Evolutionary conservation across 2,329 filamentous ascomycete species (phyloP), one percentile per base, ranked within the genome.

Genomic region (Verticillium alfalfae): DNA sequence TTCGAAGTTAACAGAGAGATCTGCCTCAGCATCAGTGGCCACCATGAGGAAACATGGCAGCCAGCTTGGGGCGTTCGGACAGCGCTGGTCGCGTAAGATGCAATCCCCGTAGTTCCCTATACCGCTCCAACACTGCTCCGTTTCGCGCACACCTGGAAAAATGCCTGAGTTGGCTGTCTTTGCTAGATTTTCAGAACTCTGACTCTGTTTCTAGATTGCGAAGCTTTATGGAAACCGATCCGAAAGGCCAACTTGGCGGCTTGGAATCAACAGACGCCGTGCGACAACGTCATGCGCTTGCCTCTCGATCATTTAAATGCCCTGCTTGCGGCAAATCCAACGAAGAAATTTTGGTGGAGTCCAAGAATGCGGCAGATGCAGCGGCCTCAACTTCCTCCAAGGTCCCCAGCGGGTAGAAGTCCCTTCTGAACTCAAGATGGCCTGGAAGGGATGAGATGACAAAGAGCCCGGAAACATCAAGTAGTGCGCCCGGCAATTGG

Each of bases 41-140:
- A 97, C 76, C 95, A 99, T 77, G 95, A 98, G 75, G 95, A 98
- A 79, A 96, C 92, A 16, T 99, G 95, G 95, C 94, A 97, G 82
- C 95, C 95, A 0, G 95, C 95, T 0, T 99, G 95, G 95, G 95
- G 95, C 0, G 89, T 99, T 10, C 84, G 95, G 63, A 98, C 95
- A 4, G 94, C 95, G 16, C 78, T 99, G 7, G 84, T 88, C 52
- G 86, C 86, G 77, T 79, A 72, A 45, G 73, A 68, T 13, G n/a
- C 26, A 31, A 31, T 56, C 26, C n/a, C 26, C 13, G 13, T n/a
- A 31, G 26, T 31, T 31, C 26, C 26, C 26, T 31, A 31, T 31
- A 31, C 26, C 26, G 26, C 26, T 31, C 26, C 26, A 31, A 31
- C 26, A 31, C 5, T 31, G 26, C 39, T 16, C 39, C 39, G 2